Evolutionary conservation across 768 basidiomycete species (phyloP), one percentile per base, ranked within the genome.

Genomic region (Lentinula detonsa): DNA sequence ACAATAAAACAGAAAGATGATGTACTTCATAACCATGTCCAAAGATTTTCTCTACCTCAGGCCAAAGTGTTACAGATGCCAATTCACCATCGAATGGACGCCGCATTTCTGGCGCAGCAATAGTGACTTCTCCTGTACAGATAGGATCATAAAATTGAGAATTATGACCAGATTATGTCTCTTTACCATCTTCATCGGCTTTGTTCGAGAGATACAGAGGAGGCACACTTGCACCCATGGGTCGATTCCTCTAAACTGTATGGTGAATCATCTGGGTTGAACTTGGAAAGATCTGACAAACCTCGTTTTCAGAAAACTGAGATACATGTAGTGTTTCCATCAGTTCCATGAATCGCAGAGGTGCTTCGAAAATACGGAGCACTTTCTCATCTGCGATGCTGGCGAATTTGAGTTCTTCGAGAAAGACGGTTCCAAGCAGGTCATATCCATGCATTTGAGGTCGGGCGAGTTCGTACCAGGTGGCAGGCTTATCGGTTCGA

Each of bases 371-470:
- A 0, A 98, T 85, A 45, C 97, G 85, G 11, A 86, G 85, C 10
- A 98, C 94, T 73, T 98, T 98, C 73, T 99, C 97, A 67, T 99
- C 97, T 9, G 95, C 94, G 50, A 94, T 87, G 65, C 92, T 95
- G 18, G 87, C 88, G 69, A 98, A 96, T 34, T 83, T 85, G 50
- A 94, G 76, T 0, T 88, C 77, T 61, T 82, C 80, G 50, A 96
- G 79, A 71, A 93, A 95, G 2, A 82, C 83, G 5, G 85, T 87
- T 59, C 87, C 88, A 16, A 95, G 78, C 40, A 98, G 76, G 68
- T 98, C 95, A 71, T 98, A 98, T 6, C 97, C 97, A 74, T 99
- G 97, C 16, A 98, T 87, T 72, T 99, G 97, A 18, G 97, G 97
- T 3, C 97, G 86, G 31, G 84, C 84, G 31, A 98, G 77, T 70